These are phyloP conservation scores for Phytomonas francai DNA, from an alignment of 208 protist species.

Conservation along the genomic window DNA sequence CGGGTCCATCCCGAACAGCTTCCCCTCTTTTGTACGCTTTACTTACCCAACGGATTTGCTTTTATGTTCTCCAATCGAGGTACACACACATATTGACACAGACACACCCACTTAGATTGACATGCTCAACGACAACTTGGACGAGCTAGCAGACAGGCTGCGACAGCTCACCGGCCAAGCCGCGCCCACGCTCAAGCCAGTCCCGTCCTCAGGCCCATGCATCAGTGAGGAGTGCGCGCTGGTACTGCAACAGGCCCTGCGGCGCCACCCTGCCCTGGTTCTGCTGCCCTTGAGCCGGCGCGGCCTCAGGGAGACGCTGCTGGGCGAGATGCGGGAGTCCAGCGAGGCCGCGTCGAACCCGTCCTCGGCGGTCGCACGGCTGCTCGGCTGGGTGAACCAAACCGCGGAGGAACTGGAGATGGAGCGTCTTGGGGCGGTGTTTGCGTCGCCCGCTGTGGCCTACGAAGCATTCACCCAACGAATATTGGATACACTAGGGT, in stretches of 20 bases:
- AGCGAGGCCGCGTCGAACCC: conserved; percentile 16
- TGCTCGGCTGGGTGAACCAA: conserved; percentile 47
- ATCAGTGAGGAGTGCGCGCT: conserved; percentile 41
- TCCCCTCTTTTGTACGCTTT: too few species aligned
- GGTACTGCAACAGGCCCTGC: conserved; percentile 58
- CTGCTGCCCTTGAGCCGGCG: conserved; percentile 15
- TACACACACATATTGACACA: conserved; percentile 13
- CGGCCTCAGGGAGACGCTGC: conserved; percentile 17
- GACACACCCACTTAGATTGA: not conserved
- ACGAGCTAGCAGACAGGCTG: conserved; percentile 56
- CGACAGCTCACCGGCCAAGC: conserved; percentile 60
- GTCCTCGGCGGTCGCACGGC: not conserved
- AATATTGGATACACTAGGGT: conserved; percentile 32
- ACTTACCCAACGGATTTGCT: too few species aligned
- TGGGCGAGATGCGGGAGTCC: conserved; percentile 18
- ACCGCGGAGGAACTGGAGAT: conserved; percentile 44
- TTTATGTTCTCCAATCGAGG: not conserved
- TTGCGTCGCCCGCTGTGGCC: conserved; percentile 17
- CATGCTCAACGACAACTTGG: conserved; percentile 43
- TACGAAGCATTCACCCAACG: conserved; percentile 10
- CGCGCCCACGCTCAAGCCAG: conserved; percentile 3
- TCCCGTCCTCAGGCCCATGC: conserved; percentile 12
- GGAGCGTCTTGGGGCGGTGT: conserved; percentile 60
- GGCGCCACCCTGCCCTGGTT: conserved; percentile 42
- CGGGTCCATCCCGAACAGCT: too few species aligned